phyloP scores from a whole-genome alignment of 2,329 filamentous ascomycete species.

The Diaporthe citrichinensis region DNA sequence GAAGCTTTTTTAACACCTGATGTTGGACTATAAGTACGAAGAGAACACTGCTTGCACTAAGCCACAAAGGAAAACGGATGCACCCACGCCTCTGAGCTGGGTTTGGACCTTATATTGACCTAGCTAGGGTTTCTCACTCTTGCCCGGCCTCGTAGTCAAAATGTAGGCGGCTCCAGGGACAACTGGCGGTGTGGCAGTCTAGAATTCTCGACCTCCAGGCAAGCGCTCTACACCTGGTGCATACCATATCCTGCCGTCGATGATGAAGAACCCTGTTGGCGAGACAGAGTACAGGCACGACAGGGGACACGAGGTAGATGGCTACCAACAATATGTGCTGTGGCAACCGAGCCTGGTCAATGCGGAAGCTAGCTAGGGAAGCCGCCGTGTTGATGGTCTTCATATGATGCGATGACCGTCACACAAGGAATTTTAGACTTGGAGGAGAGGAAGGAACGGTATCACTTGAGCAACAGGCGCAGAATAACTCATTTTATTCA shows the following conservation, averaged over 20 bases:
- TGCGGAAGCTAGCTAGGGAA: not conserved
- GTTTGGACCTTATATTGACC: too few species aligned
- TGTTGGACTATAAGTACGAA: too few species aligned
- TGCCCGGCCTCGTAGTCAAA: too few species aligned
- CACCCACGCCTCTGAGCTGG: too few species aligned
- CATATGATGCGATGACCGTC: not conserved
- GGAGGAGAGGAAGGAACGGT: not conserved
- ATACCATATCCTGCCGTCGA: not conserved
- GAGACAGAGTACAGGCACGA: not conserved
- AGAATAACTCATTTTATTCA: not conserved
- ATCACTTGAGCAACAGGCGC: not conserved
- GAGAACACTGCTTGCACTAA: too few species aligned
- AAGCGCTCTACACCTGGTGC: not conserved
- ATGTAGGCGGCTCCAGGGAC: too few species aligned
- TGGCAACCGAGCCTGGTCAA: not conserved
- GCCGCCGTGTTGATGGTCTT: not conserved
- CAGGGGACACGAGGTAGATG: not conserved
- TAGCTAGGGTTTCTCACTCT: too few species aligned
- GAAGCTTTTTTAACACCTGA: too few species aligned
- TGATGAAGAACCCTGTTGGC: not conserved
- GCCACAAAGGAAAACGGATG: too few species aligned
- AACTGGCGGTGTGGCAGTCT: not conserved
- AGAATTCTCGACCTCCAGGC: not conserved
- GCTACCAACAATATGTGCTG: not conserved
- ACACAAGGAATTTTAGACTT: too few species aligned